These are phyloP conservation scores for Sanghuangporus weigelae DNA, from an alignment of 1,284 basidiomycete genomes.

Conservation along the genomic window DNA sequence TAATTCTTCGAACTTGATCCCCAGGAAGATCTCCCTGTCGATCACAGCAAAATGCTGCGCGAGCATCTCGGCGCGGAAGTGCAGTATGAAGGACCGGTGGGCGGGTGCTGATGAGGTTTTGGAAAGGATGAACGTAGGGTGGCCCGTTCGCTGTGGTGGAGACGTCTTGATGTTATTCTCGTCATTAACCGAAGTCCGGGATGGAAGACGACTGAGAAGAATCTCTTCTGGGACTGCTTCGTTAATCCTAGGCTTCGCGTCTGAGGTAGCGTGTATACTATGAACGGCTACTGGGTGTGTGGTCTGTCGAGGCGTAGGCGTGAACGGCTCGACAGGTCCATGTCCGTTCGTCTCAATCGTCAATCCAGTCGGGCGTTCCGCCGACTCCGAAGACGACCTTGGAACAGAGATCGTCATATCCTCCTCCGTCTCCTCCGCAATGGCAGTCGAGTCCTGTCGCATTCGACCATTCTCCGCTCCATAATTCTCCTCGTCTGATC, in stretches of 20 bases:
- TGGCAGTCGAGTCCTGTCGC: not conserved
- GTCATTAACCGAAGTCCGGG: constrained; percentile 32
- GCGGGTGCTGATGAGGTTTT: constrained; percentile 25
- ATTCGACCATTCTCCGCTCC: constrained; percentile 19
- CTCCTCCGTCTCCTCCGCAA: constrained; percentile 7
- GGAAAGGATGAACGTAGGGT: constrained; percentile 18
- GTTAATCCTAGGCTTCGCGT: constrained; percentile 48
- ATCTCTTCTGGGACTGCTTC: constrained; percentile 65
- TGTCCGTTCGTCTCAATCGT: not conserved
- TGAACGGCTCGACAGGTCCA: constrained; percentile 10
- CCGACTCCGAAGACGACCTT: constrained; percentile 9
- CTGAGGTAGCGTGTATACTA: constrained; percentile 18
- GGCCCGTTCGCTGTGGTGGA: constrained; percentile 23
- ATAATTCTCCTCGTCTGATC: constrained; percentile 32
- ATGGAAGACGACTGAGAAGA: constrained; percentile 49
- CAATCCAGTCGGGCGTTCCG: constrained; percentile 15
- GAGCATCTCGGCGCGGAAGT: constrained; percentile 52
- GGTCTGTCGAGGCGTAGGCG: constrained; percentile 18
- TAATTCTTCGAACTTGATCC: constrained; percentile 80
- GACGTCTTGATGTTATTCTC: constrained; percentile 28
- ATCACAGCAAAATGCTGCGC: constrained; percentile 84
- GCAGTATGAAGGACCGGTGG: constrained; percentile 66
- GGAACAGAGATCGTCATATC: constrained; percentile 20
- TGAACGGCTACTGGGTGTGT: constrained; percentile 5
- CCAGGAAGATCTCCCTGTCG: constrained; percentile 80